phyloP scores from a whole-genome alignment of 805 yeast genomes.

The Isabelozyma pseudorhagii region DNA sequence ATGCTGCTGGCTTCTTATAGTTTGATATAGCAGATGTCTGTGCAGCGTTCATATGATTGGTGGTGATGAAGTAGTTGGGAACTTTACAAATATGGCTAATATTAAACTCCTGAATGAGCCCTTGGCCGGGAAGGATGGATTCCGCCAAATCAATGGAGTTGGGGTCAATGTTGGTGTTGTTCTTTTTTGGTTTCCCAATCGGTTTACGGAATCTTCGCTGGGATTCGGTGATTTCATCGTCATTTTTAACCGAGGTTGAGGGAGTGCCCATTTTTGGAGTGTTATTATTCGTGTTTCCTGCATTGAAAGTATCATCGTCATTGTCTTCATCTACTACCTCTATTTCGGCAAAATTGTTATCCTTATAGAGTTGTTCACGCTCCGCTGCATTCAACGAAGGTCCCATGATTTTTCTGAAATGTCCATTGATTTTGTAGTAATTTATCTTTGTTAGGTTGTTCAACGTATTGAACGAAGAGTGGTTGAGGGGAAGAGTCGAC shows the following conservation, averaged over 20 bases:
- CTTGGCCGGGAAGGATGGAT: slow-evolving; percentile 41
- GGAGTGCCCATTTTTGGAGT: not conserved
- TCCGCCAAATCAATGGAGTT: slow-evolving; percentile 38
- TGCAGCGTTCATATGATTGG: slow-evolving; percentile 15
- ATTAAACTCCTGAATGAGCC: slow-evolving; percentile 40
- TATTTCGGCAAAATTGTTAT: slow-evolving; percentile 25
- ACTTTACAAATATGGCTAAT: slow-evolving; percentile 39
- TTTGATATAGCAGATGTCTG: slow-evolving; percentile 5
- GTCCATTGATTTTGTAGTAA: slow-evolving; percentile 21
- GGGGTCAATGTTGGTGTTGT: slow-evolving; percentile 32
- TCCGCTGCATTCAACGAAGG: slow-evolving; percentile 23
- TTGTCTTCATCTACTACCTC: slow-evolving; percentile 7
- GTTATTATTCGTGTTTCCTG: not conserved
- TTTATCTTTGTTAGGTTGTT: slow-evolving; percentile 32
- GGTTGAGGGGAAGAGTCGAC: slow-evolving; percentile 24
- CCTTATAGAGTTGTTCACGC: slow-evolving; percentile 28
- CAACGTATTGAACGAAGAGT: slow-evolving; percentile 33
- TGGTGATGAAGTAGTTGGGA: slow-evolving; percentile 38
- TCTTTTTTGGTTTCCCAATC: slow-evolving; percentile 28
- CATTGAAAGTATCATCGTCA: slow-evolving; percentile 4
- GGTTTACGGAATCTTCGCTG: slow-evolving; percentile 15
- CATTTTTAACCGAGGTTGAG: not conserved
- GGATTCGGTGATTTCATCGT: slow-evolving; percentile 1
- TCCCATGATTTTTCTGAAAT: not conserved
- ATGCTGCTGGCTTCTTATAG: slow-evolving; percentile 7